Evolutionary conservation across 306 rosid genomes (phyloP), one percentile per base, ranked within the genome.

Genomic region (Cicer cuneatum): DNA sequence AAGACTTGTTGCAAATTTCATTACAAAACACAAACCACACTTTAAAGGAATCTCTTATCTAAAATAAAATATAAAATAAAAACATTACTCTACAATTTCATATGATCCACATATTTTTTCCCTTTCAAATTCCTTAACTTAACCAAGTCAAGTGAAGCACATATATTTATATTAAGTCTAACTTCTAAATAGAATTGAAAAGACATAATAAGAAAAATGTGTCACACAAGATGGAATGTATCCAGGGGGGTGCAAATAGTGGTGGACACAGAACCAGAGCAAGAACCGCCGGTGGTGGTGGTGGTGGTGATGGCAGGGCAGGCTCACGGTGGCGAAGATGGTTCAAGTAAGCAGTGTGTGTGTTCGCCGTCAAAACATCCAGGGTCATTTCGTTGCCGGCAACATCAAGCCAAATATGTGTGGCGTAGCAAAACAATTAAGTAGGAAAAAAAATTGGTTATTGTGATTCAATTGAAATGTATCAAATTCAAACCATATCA

Each of bases 321-420:
- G 72, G 72, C 49, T 7, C 6, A 9, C 12, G 49, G 78, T 3
- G 82, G 48, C 6, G 35, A 53, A 5, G 65, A 15, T 10, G 73
- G 82, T 33, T 19, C 71, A 0, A 13, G 2, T 5, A 80, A 67
- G 84, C 78, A 37, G 69, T 91, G 97, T 15, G 19, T 83, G 82
- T 91, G 97, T 69, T 91, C 95, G 12, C 97, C 95, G 39, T 86
- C 97, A 0, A 67, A 33, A 71, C 97, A 91, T 58, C 90, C 92
- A 0, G 92, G 97, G 3, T 91, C 97, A 40, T 91, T 91, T 58
- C 89, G 95, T 72, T 91, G 97, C 69, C 85, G 95, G 73, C 86
- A 75, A 14, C 97, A 91, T 58, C 88, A 29, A 5, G 83, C 69
- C 12, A 81, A 79, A 78, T 91, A 89, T 45, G 88, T 77, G 2